A percentile compares a stretch with the other conserved stretches of the same genome.
These are phyloP conservation scores for Stentor coeruleus DNA, from an alignment of 73 alveolate genomes.

Conservation along the genomic window DNA sequence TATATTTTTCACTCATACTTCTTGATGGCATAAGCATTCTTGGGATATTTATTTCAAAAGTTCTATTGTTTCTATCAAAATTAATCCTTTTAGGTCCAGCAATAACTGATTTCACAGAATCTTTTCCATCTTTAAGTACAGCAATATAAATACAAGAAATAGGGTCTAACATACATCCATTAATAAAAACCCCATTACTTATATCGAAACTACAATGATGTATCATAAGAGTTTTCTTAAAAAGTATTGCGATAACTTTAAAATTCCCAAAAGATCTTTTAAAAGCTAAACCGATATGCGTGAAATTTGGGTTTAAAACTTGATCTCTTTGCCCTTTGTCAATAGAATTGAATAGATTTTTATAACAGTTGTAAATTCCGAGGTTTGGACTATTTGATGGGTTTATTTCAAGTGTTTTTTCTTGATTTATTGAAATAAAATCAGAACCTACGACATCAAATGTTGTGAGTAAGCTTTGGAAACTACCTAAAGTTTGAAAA, in stretches of 20 bases:
- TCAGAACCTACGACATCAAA: slow-evolving; percentile 4
- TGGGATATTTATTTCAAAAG: slow-evolving; percentile 7
- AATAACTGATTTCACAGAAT: background rate
- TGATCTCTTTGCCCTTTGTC: background rate
- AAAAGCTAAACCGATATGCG: background rate
- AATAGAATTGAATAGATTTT: background rate
- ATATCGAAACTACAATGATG: background rate
- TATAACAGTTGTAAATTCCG: too few relatives aligned
- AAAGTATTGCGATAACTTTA: background rate
- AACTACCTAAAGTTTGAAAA: background rate
- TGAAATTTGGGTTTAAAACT: background rate
- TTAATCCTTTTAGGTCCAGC: slow-evolving; percentile 22
- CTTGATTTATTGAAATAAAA: background rate
- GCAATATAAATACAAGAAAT: background rate
- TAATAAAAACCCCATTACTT: background rate
- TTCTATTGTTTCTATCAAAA: too few relatives aligned
- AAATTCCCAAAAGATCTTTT: background rate
- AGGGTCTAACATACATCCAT: slow-evolving; percentile 5
- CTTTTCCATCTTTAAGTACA: slow-evolving; percentile 2
- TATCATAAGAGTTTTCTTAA: background rate
- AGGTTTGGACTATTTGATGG: background rate
- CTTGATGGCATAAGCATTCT: background rate
- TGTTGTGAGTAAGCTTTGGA: background rate
- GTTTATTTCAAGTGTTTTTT: background rate
- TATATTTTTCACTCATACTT: background rate